Conservation (phyloP, 108 stramenopile species). For the Thalassiosira profunda region DNA sequence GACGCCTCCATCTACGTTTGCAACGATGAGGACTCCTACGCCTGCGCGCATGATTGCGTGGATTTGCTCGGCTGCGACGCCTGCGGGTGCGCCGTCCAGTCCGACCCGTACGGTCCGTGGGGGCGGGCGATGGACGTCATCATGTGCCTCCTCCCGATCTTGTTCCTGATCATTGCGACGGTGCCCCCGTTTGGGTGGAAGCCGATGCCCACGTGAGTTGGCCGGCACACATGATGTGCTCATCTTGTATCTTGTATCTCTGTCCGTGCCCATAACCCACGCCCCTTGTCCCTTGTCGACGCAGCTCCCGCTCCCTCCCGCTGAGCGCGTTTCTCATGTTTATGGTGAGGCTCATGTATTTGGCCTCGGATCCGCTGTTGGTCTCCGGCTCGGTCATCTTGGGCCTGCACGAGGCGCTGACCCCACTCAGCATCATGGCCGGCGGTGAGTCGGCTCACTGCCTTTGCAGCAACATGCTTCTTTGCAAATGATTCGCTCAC, state of each 20-base stretch:
- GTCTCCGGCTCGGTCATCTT: slow-evolving; percentile 47
- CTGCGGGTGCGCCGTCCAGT: slow-evolving; percentile 47
- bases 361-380: slow-evolving; percentile 51
- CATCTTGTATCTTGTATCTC: too few species aligned
- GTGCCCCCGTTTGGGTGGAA: slow-evolving; percentile 48
- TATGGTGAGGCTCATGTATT: slow-evolving; percentile 62
- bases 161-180: slow-evolving; percentile 52
- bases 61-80: too few species aligned
- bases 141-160: slow-evolving; percentile 58
- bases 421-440: slow-evolving; percentile 61
- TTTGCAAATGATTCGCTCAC: too few species aligned
- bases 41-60: too few species aligned
- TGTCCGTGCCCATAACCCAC: too few species aligned
- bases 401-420: slow-evolving; percentile 60
- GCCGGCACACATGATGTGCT: too few species aligned
- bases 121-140: slow-evolving; percentile 66
- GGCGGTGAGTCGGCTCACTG: too few species aligned
- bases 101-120: slow-evolving; percentile 51
- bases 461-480: too few species aligned
- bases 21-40: too few species aligned
- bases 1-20: too few species aligned
- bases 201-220: slow-evolving; percentile 54
- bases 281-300: too few species aligned
- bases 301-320: slow-evolving; percentile 54
- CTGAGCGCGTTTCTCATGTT: slow-evolving; percentile 61